These are phyloP conservation scores for Galerina sulciceps DNA, from an alignment of 768 basidiomycete genomes.

Conservation along the genomic window DNA sequence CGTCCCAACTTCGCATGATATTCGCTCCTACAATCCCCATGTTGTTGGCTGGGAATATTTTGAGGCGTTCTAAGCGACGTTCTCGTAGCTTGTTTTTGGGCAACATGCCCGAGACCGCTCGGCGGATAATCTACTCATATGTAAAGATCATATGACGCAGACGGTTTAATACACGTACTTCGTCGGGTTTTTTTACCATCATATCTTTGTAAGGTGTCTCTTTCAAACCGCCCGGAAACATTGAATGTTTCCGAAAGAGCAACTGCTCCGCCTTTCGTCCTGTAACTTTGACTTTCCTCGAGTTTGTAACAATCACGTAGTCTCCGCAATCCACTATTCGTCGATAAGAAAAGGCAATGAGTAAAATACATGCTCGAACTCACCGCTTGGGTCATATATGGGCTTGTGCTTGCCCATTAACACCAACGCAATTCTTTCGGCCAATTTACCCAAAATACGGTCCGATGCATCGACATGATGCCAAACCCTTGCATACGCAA, in stretches of 20 bases:
- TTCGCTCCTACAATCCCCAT: constrained; percentile 81
- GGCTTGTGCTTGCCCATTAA: constrained; percentile 99
- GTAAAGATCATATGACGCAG: background rate
- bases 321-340: constrained; percentile 91
- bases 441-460: constrained; percentile 92
- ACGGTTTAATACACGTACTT: constrained; percentile 57
- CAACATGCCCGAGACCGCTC: constrained; percentile 97
- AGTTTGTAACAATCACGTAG: constrained; percentile 96
- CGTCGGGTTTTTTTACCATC: constrained; percentile 86
- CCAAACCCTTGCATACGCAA: constrained; percentile 96
- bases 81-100: constrained; percentile 97
- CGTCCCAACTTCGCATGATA: constrained; percentile 83
- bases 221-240: constrained; percentile 93
- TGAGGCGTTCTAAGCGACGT: constrained; percentile 82
- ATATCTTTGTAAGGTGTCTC: constrained; percentile 85
- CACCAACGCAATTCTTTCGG: constrained; percentile 90
- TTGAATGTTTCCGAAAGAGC: constrained; percentile 87
- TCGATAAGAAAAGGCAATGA: background rate
- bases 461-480: constrained; percentile 92
- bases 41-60: constrained; percentile 82
- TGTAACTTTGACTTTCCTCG: constrained; percentile 80
- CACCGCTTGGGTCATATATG: constrained; percentile 90
- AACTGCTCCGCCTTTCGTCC: constrained; percentile 89
- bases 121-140: constrained; percentile 78
- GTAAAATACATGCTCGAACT: constrained; percentile 26